Percentiles rank a stretch among this genome's conserved stretches.
Evolutionary conservation across 495 filamentous ascomycete genomes (phyloP).

Genomic region (Lophiostoma macrostomum): DNA sequence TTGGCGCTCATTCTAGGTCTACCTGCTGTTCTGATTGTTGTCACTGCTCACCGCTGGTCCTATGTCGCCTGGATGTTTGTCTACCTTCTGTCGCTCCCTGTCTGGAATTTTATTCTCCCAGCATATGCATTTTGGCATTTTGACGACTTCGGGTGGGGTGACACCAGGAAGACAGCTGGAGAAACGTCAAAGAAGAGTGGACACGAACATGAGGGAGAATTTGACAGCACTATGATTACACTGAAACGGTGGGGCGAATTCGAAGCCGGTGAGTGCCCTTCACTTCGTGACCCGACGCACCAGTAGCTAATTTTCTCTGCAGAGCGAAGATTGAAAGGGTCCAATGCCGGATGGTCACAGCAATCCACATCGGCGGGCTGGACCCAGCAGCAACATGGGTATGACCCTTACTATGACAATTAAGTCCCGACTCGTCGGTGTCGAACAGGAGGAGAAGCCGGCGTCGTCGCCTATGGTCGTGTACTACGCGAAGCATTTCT

Average conservation of each 20-base stretch:
- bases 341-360: constrained; percentile 40
- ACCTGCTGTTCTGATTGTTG: constrained; percentile 85
- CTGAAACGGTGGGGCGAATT: constrained; percentile 99
- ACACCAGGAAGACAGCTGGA: constrained; percentile 92
- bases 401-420: constrained; percentile 34
- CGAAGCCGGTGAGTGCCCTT: constrained; percentile 66
- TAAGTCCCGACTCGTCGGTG: constrained; percentile 25
- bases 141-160: constrained; percentile 99
- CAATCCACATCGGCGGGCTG: constrained; percentile 37
- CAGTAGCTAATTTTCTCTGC: constrained; percentile 3
- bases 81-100: constrained; percentile 86
- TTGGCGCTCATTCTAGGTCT: constrained; percentile 90
- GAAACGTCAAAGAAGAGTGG: constrained; percentile 81
- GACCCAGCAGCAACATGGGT: constrained; percentile 29
- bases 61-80: constrained; percentile 98
- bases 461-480: constrained; percentile 3
- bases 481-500: no score
- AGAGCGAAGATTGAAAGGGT: constrained; percentile 44
- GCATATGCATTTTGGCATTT: constrained; percentile 99
- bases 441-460: constrained; percentile 22
- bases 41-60: constrained; percentile 91
- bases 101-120: constrained; percentile 98
- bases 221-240: constrained; percentile 95
- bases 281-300: not conserved
- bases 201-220: constrained; percentile 88